Conservation (phyloP, 2,329 filamentous ascomycete genomes). For the Clonostachys chloroleuca region DNA sequence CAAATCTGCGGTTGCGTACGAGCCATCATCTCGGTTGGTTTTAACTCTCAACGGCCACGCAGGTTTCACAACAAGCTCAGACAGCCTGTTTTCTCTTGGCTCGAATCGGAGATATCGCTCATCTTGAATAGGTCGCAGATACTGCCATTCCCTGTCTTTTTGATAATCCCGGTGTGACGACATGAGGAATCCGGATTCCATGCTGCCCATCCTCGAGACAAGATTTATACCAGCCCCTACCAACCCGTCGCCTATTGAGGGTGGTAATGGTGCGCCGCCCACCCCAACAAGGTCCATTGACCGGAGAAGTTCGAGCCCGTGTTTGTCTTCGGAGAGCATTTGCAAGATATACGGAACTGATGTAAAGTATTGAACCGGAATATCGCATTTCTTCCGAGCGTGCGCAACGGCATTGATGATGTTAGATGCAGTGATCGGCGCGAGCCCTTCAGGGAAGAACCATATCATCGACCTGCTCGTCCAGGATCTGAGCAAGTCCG, state of each 20-base stretch:
- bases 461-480: slow-evolving; percentile 54
- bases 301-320: slow-evolving; percentile 37
- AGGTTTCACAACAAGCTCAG: slow-evolving; percentile 48
- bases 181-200: slow-evolving; percentile 62
- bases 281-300: slow-evolving; percentile 59
- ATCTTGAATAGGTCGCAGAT: slow-evolving; percentile 36
- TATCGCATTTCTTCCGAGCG: slow-evolving; percentile 15
- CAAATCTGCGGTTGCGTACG: slow-evolving; percentile 59
- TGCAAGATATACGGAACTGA: slow-evolving; percentile 57
- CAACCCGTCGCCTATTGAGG: slow-evolving; percentile 46
- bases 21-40: slow-evolving; percentile 51
- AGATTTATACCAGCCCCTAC: slow-evolving; percentile 47
- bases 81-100: slow-evolving; percentile 28
- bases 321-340: slow-evolving; percentile 40
- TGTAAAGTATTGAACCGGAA: slow-evolving; percentile 50
- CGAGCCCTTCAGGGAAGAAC: slow-evolving; percentile 53
- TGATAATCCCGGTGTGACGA: slow-evolving; percentile 54
- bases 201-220: slow-evolving; percentile 59
- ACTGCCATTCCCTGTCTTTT: slow-evolving; percentile 56
- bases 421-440: slow-evolving; percentile 52
- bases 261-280: slow-evolving; percentile 55
- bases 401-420: slow-evolving; percentile 40
- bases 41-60: slow-evolving; percentile 58
- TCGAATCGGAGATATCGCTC: slow-evolving; percentile 37
- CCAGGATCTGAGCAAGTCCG: slow-evolving; percentile 60